Percentiles rank a stretch among this genome's conserved stretches.
These are phyloP conservation scores for Boletellus sp. DNA, from an alignment of 768 basidiomycete genomes.

Conservation along the genomic window DNA sequence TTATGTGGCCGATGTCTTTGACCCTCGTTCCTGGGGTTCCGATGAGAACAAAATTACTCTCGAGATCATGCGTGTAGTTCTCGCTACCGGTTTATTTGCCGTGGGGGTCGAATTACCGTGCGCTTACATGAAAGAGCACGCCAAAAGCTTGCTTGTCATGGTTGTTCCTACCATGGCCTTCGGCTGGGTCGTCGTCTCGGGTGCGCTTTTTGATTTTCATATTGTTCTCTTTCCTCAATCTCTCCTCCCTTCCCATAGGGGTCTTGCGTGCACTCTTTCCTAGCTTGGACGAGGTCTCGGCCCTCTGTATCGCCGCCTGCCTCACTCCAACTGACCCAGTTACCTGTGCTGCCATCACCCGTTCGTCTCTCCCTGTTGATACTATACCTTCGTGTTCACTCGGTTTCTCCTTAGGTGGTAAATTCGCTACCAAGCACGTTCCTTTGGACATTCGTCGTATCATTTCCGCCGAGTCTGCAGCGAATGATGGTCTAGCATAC, in stretches of 20 bases:
- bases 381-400: background rate
- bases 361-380: slow-evolving; percentile 32
- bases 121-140: slow-evolving; percentile 79
- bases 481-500: slow-evolving; percentile 95
- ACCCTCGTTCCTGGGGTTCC: slow-evolving; percentile 72
- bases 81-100: slow-evolving; percentile 90
- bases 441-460: slow-evolving; percentile 74
- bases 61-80: slow-evolving; percentile 83
- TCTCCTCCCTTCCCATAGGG: slow-evolving; percentile 33
- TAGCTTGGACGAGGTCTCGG: slow-evolving; percentile 62
- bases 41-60: slow-evolving; percentile 63
- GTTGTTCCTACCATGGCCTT: slow-evolving; percentile 83
- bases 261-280: slow-evolving; percentile 74
- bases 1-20: slow-evolving; percentile 62
- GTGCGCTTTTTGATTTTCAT: slow-evolving; percentile 36
- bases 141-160: slow-evolving; percentile 62
- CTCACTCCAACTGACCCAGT: slow-evolving; percentile 95
- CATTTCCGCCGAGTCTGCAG: slow-evolving; percentile 85
- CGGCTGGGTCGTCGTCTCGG: slow-evolving; percentile 75
- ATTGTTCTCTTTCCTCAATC: background rate
- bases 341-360: slow-evolving; percentile 79
- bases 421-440: slow-evolving; percentile 66
- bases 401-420: slow-evolving; percentile 49
- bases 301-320: slow-evolving; percentile 84
- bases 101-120: slow-evolving; percentile 92